A percentile compares a stretch with the other conserved stretches of the same genome.
These are phyloP conservation scores for Ascochyta koolunga DNA, from an alignment of 2,329 filamentous ascomycete genomes.

Conservation along the genomic window DNA sequence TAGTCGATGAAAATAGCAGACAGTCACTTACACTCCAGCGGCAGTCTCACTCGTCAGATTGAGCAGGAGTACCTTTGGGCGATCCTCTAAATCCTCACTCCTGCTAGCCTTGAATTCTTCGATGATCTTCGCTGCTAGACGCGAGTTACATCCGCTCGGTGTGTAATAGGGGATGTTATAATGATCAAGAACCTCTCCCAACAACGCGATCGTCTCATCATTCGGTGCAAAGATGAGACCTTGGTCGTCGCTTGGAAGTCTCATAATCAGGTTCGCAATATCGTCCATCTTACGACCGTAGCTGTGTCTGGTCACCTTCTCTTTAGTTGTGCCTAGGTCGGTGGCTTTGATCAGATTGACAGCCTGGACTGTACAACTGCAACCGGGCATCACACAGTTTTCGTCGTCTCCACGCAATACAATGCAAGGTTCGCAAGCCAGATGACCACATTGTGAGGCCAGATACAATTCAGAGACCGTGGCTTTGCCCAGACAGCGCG, in stretches of 20 bases:
- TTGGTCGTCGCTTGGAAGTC: constrained; percentile 50
- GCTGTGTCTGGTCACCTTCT: constrained; percentile 32
- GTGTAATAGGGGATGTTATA: constrained; percentile 26
- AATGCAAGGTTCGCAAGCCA: constrained; percentile 33
- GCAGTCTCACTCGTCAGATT: constrained; percentile 63
- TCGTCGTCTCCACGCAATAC: constrained; percentile 26
- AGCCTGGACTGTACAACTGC: constrained; percentile 24
- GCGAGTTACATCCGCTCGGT: constrained; percentile 14
- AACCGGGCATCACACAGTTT: constrained; percentile 28
- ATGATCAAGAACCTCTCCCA: constrained; percentile 26
- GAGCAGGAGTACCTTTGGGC: constrained; percentile 61
- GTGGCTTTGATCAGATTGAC: constrained; percentile 30
- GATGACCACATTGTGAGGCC: constrained; percentile 36
- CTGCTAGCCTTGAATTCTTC: constrained; percentile 38
- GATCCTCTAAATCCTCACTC: constrained; percentile 22
- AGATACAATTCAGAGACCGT: constrained; percentile 21
- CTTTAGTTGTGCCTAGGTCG: constrained; percentile 22
- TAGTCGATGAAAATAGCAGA: not conserved
- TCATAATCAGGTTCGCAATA: constrained; percentile 38
- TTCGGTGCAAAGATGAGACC: constrained; percentile 36
- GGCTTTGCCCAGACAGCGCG: constrained; percentile 17
- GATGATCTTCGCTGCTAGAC: constrained; percentile 22
- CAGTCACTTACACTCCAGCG: constrained; percentile 61
- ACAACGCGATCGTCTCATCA: constrained; percentile 20
- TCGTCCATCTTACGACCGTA: constrained; percentile 36